Evolutionary conservation across 2,329 filamentous ascomycete species (phyloP).

Genomic region (Aspergillus brunneoviolaceus): DNA sequence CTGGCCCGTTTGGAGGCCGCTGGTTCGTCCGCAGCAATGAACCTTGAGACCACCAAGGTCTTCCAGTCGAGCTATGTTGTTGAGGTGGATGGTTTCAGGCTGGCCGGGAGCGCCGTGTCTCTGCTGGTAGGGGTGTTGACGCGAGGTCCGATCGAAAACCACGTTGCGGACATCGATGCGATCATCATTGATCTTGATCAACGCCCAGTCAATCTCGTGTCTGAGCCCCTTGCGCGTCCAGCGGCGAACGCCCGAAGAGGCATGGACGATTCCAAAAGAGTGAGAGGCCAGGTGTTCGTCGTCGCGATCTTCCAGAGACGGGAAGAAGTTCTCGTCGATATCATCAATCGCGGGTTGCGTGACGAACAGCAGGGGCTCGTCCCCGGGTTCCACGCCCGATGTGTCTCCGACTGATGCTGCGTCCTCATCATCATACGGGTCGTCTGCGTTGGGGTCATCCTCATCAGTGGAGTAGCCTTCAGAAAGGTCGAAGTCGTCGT

Average conservation of each 20-base stretch:
- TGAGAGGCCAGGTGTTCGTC: conserved; percentile 82
- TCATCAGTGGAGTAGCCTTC: conserved; percentile 55
- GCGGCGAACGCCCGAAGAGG: conserved; percentile 83
- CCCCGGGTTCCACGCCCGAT: conserved; percentile 71
- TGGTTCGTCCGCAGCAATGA: conserved; percentile 85
- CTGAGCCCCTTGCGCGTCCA: conserved; percentile 68
- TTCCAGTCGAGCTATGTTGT: conserved; percentile 55
- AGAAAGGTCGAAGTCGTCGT: conserved; percentile 47
- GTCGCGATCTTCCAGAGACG: conserved; percentile 70
- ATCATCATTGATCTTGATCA: conserved; percentile 75
- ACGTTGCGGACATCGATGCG: conserved; percentile 71
- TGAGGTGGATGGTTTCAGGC: conserved; percentile 48
- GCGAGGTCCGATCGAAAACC: conserved; percentile 47
- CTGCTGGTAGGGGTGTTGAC: conserved; percentile 40
- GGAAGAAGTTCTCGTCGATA: conserved; percentile 78
- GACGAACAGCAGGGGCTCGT: conserved; percentile 74
- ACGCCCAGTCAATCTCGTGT: conserved; percentile 94
- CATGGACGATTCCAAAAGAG: conserved; percentile 78
- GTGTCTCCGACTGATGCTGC: conserved; percentile 67
- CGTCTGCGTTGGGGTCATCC: conserved; percentile 47
- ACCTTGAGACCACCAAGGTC: conserved; percentile 72
- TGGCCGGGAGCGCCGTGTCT: conserved; percentile 51
- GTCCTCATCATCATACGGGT: conserved; percentile 59
- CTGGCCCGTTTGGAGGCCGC: conserved; percentile 74
- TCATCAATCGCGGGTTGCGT: conserved; percentile 92